Conservation (phyloP, 2,329 filamentous ascomycete species). For the Mollisiaceae sp. region DNA sequence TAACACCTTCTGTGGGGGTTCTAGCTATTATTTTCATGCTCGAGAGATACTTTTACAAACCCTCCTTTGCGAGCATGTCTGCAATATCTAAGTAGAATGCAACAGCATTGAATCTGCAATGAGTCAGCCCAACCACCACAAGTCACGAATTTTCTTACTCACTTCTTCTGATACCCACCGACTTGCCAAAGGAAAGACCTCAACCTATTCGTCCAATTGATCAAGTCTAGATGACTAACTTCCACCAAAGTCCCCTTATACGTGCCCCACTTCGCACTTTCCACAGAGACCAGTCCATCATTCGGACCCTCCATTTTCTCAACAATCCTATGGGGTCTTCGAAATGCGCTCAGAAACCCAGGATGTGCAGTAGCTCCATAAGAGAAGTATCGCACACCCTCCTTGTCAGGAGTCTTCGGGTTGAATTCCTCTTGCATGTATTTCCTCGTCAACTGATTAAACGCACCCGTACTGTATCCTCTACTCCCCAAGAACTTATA, state of each 20-base stretch:
- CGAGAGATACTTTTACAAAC: slow-evolving; percentile 38
- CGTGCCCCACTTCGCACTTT: slow-evolving; percentile 64
- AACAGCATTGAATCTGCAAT: slow-evolving; percentile 65
- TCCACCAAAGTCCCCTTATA: slow-evolving; percentile 68
- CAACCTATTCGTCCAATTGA: slow-evolving; percentile 70
- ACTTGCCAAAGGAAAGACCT: slow-evolving; percentile 58
- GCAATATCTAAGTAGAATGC: slow-evolving; percentile 70
- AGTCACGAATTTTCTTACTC: slow-evolving; percentile 42
- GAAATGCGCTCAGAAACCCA: slow-evolving; percentile 70
- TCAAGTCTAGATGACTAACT: slow-evolving; percentile 68
- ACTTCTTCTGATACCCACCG: slow-evolving; percentile 58
- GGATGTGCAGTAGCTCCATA: slow-evolving; percentile 61
- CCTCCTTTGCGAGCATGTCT: slow-evolving; percentile 75
- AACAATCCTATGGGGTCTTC: slow-evolving; percentile 57
- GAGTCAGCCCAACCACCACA: slow-evolving; percentile 22
- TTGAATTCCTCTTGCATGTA: slow-evolving; percentile 68
- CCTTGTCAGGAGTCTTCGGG: slow-evolving; percentile 57
- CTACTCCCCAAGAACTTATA: slow-evolving; percentile 56
- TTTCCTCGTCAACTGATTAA: slow-evolving; percentile 61
- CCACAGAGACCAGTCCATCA: slow-evolving; percentile 70
- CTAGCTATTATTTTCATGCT: background rate
- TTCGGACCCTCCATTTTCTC: slow-evolving; percentile 61
- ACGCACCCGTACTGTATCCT: slow-evolving; percentile 64
- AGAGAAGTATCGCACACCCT: slow-evolving; percentile 63
- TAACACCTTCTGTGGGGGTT: background rate